Evolutionary conservation across 768 basidiomycete species (phyloP).

Genomic region (Macrolepiota albuminosa): DNA sequence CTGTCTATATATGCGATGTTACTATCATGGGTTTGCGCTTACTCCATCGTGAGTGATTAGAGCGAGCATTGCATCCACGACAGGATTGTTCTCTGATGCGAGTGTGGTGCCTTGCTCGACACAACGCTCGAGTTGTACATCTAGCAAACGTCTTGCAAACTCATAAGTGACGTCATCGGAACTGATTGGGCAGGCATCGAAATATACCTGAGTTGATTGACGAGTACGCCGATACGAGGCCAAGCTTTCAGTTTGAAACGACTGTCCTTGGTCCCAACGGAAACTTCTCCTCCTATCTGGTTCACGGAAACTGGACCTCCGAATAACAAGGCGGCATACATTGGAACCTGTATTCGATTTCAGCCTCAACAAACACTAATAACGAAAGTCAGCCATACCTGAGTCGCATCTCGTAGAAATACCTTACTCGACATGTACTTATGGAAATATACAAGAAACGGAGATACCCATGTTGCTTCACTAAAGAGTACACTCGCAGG

Average conservation of each 20-base stretch:
- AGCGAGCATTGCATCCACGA: slow-evolving; percentile 38
- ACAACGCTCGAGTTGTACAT: slow-evolving; percentile 58
- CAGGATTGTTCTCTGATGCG: slow-evolving; percentile 44
- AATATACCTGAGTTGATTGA: slow-evolving; percentile 76
- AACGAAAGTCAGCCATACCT: slow-evolving; percentile 43
- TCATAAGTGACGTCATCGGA: background rate
- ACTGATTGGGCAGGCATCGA: background rate
- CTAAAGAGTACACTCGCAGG: slow-evolving; percentile 79
- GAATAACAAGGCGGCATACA: slow-evolving; percentile 83
- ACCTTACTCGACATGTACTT: slow-evolving; percentile 80
- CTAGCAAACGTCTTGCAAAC: slow-evolving; percentile 54
- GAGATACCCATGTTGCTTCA: slow-evolving; percentile 66
- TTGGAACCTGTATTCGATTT: slow-evolving; percentile 53
- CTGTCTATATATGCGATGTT: background rate
- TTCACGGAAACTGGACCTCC: slow-evolving; percentile 78
- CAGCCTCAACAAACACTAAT: background rate
- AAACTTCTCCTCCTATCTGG: slow-evolving; percentile 75
- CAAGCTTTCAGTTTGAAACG: slow-evolving; percentile 67
- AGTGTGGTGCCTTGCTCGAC: slow-evolving; percentile 59
- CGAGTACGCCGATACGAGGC: slow-evolving; percentile 88
- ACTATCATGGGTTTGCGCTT: slow-evolving; percentile 3
- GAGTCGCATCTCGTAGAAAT: slow-evolving; percentile 82
- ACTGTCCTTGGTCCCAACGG: slow-evolving; percentile 48
- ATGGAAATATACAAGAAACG: slow-evolving; percentile 80
- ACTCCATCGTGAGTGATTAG: slow-evolving; percentile 19